Base-by-base conservation (phyloP, 129 eudicot species). In the Lactuca saligna region DNA sequence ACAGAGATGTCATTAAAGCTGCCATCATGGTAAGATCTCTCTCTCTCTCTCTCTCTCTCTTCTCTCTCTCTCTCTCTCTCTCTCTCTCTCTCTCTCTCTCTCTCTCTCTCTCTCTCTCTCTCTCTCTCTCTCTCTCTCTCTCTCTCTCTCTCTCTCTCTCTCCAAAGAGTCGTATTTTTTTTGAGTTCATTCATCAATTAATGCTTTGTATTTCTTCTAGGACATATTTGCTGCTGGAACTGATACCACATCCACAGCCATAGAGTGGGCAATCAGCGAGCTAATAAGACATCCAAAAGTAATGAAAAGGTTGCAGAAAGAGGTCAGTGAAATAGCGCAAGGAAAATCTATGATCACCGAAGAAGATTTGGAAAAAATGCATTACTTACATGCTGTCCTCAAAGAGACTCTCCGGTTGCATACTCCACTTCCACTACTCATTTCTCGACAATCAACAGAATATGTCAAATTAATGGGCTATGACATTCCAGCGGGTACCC, bases 241-340 rank as follows among this genome's bases (percentile, higher is more conserved):
- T 2, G 86, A 84, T 16, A 77, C 88, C 6, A 25, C 81, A 8
- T 49, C 61, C 2, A 54, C 84, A 3, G 46, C 57, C 4, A 6
- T 87, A 13, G 88, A 77, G 15, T 88, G 95, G 91, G 34, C 81
- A 7, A 80, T 85, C 70, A 39, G 84, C 6, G 86, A 82, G 37
- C 84, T 85, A 8, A 0, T 88, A 54, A 75, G 63, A 58, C 81
- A 85, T 39, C 95, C 95, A 5, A 41, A n/a, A 16, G 39, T 56
- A 13, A 67, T 88, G 86, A 38, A 65, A 17, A 66, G 57, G 14
- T 35, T 85, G 20, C 96, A 83, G 38, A 34, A 41, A 3, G 91
- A 88, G 50, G 75, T 79, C 2, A 70, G 82, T 34, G 60, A 60
- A 70, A 63, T 71, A 33, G 82, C 70, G 7, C 10, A 57, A 12